Percentiles rank a stretch among this genome's conserved stretches.
Evolutionary conservation across 192 early-diverging fungal genomes (phyloP).

Genomic region (Coemansia umbellata): DNA sequence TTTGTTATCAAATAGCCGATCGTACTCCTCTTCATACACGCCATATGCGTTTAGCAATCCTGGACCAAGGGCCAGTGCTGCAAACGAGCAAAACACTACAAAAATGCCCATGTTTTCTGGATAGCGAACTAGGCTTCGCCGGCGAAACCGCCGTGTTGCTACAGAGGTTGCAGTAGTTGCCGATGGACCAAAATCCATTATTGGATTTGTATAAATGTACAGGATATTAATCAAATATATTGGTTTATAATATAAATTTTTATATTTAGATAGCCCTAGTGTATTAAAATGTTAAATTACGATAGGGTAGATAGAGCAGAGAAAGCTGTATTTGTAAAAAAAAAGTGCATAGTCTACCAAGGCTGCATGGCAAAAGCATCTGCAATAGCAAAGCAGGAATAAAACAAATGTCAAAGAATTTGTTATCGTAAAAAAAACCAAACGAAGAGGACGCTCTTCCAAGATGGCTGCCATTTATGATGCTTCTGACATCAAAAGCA

Average conservation of each 20-base stretch:
- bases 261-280: background rate
- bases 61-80: slow-evolving; percentile 35
- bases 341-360: no score
- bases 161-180: background rate
- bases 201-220: no score
- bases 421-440: no score
- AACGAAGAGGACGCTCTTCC: no score
- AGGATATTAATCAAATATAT: background rate
- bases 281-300: slow-evolving; percentile 1
- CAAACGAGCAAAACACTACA: slow-evolving; percentile 45
- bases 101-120: slow-evolving; percentile 42
- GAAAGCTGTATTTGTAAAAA: no score
- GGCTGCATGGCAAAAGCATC: no score
- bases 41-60: slow-evolving; percentile 48
- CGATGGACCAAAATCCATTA: background rate
- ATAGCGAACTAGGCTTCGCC: slow-evolving; percentile 28
- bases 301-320: background rate
- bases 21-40: slow-evolving; percentile 47
- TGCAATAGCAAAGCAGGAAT: no score
- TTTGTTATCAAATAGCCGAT: slow-evolving; percentile 39
- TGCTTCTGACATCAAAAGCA: no score
- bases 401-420: no score
- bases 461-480: no score
- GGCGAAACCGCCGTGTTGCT: slow-evolving; percentile 18
- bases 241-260: slow-evolving; percentile 4